Percentiles rank a stretch among this genome's conserved stretches.
These are phyloP conservation scores for Ascochyta rabiei DNA, from an alignment of 2,329 filamentous ascomycete species.

Conservation along the genomic window DNA sequence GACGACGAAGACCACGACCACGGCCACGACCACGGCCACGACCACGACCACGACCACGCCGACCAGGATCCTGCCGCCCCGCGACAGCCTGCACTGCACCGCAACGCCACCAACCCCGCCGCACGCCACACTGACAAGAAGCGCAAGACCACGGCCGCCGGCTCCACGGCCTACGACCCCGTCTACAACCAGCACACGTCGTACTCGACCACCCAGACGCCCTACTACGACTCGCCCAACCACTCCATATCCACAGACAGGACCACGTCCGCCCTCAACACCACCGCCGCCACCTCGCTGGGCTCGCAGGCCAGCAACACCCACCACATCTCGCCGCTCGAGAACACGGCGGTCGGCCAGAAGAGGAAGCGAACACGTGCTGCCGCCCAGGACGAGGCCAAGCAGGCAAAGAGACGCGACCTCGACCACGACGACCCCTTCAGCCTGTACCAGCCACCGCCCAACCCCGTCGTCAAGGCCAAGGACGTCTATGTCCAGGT, in stretches of 20 bases:
- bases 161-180: slow-evolving; percentile 67
- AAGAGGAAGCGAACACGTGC: slow-evolving; percentile 90
- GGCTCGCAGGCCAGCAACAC: slow-evolving; percentile 69
- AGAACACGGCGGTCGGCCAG: slow-evolving; percentile 72
- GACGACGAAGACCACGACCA: slow-evolving; percentile 44
- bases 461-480: slow-evolving; percentile 88
- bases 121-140: slow-evolving; percentile 70
- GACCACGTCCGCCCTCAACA: slow-evolving; percentile 79
- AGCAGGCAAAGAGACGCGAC: slow-evolving; percentile 67
- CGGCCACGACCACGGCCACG: too few relatives aligned
- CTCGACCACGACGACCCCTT: slow-evolving; percentile 75
- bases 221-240: slow-evolving; percentile 69
- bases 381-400: slow-evolving; percentile 81
- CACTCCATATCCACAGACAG: slow-evolving; percentile 82
- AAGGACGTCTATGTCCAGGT: slow-evolving; percentile 66
- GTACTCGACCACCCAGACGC: slow-evolving; percentile 76
- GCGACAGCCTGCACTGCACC: slow-evolving; percentile 29
- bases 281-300: slow-evolving; percentile 87
- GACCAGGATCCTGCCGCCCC: slow-evolving; percentile 24
- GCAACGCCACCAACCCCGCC: slow-evolving; percentile 51
- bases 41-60: slow-evolving; percentile 27
- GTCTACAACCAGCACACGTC: slow-evolving; percentile 73
- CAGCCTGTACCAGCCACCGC: slow-evolving; percentile 82
- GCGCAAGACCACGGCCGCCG: slow-evolving; percentile 68
- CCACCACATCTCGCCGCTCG: slow-evolving; percentile 65